phyloP scores from a whole-genome alignment of 2,329 filamentous ascomycete genomes.

The Corynespora cassiicola region DNA sequence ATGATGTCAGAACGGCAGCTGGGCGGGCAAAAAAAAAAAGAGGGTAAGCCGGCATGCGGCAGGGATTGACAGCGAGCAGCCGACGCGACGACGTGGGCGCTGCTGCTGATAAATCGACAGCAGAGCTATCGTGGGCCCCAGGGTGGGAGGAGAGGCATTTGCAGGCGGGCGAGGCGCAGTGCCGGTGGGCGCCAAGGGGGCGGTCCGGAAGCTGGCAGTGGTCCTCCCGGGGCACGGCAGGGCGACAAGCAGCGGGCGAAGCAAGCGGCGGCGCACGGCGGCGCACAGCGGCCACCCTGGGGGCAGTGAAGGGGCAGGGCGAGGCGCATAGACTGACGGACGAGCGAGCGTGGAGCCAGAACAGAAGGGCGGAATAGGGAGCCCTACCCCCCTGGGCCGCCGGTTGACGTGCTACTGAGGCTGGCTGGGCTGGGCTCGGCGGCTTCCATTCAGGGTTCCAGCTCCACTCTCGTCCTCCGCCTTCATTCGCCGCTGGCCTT shows the following conservation, averaged over 20 bases:
- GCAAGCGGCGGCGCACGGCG: constrained; percentile 1
- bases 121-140: constrained; percentile 23
- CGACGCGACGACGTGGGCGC: constrained; percentile 20
- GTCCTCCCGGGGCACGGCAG: no score
- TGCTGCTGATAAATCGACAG: constrained; percentile 38
- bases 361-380: not conserved
- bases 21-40: constrained; percentile 1
- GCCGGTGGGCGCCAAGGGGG: not conserved
- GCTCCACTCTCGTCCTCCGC: constrained; percentile 9
- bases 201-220: no score
- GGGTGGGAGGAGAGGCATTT: no score
- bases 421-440: constrained; percentile 18
- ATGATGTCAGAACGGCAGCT: no score
- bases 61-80: constrained; percentile 1
- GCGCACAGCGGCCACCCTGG: constrained; percentile 4
- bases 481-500: constrained; percentile 30
- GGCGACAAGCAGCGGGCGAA: no score
- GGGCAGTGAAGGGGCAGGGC: constrained; percentile 1
- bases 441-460: constrained; percentile 10
- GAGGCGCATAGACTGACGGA: constrained; percentile 16
- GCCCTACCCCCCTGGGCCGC: constrained; percentile 2
- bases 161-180: constrained; percentile 6
- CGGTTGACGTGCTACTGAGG: constrained; percentile 6
- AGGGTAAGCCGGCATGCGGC: not conserved
- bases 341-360: not conserved